Base-by-base conservation (phyloP, 2,329 filamentous ascomycete species). In the Diplodia seriata region DNA sequence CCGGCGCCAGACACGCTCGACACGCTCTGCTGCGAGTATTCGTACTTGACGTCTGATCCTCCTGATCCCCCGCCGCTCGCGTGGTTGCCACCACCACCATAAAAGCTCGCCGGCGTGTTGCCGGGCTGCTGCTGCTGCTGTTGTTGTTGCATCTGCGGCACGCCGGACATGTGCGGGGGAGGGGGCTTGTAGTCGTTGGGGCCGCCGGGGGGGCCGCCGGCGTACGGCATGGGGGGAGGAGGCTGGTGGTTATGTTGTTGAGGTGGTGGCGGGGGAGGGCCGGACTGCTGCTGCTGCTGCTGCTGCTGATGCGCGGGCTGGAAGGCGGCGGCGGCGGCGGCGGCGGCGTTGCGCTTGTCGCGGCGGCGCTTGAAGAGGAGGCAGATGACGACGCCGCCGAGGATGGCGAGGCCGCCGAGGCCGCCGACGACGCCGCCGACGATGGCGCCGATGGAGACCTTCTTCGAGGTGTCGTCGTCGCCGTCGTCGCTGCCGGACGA, bases 401-500 rank as follows among this genome's bases (percentile, higher is more conserved):
- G 23, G 1, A 63, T 4, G 43, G 43, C 43, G 36, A 77, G 14
- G 38, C 74, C 71, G 9, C 71, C 68, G 40, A 76, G 71, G 1
- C 73, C 76, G 40, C 75, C 76, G 8, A 79, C 66, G 5, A 76
- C 76, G 33, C 75, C 75, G 61, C 77, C 76, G 11, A 76, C 71
- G 18, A 79, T 78, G 12, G 73, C 72, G n/a, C 71, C 76, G 11
- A 77, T 59, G 51, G 70, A 66, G 4, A 67, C 63, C 55, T 70
- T 71, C 9, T 59, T 64, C 31, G 69, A 12, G 56, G 4, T 18
- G 33, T 43, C 20, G 36, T 14, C 11, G 36, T 61, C 51, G 5
- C 36, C 6, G 23, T 29, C 23, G 18, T 9, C 29, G 51, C 29
- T 33, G 51, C 29, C 18, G 55, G n/a, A 43, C 5, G 59, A 63